phyloP scores from a whole-genome alignment of 441 rosid species.

The Melastoma candidum region DNA sequence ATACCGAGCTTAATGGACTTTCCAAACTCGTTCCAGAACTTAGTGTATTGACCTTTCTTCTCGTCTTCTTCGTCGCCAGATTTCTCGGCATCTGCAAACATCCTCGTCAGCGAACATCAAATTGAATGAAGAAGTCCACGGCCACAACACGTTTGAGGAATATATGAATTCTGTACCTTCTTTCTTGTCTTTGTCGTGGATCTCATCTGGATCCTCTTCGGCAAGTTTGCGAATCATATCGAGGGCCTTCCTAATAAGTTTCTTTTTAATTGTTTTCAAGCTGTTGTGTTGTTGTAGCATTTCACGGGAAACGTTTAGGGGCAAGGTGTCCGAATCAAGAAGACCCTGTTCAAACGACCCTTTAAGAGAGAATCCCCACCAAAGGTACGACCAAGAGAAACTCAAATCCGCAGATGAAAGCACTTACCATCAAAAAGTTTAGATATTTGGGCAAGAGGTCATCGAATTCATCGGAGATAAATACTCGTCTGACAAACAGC shows the following conservation, averaged over 20 bases:
- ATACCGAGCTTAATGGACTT: constrained; percentile 90
- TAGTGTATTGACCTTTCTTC: constrained; percentile 77
- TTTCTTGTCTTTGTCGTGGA: constrained; percentile 58
- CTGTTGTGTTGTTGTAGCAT: constrained; percentile 96
- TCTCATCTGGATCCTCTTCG: constrained; percentile 87
- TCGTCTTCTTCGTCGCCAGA: constrained; percentile 42
- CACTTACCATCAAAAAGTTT: constrained; percentile 69
- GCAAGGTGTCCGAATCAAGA: constrained; percentile 89
- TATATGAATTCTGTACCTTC: constrained; percentile 23
- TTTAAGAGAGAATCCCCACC: neutral
- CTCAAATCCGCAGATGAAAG: neutral
- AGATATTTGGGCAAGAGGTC: constrained; percentile 88
- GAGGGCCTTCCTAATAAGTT: constrained; percentile 87
- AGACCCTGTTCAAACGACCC: constrained; percentile 58
- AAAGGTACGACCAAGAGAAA: neutral
- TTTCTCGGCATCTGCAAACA: constrained; percentile 46
- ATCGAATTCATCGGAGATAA: constrained; percentile 92
- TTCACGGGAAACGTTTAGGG: constrained; percentile 85
- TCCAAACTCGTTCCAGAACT: constrained; percentile 93
- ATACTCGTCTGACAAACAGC: constrained; percentile 82
- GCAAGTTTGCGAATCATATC: constrained; percentile 89
- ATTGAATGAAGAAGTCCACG: neutral
- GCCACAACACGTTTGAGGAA: neutral
- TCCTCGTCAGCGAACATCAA: neutral
- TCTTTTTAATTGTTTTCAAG: constrained; percentile 92